Evolutionary conservation across 73 alveolate species (phyloP), one percentile per base, ranked within the genome.

Genomic region (Paramecium sexaurelia): DNA sequence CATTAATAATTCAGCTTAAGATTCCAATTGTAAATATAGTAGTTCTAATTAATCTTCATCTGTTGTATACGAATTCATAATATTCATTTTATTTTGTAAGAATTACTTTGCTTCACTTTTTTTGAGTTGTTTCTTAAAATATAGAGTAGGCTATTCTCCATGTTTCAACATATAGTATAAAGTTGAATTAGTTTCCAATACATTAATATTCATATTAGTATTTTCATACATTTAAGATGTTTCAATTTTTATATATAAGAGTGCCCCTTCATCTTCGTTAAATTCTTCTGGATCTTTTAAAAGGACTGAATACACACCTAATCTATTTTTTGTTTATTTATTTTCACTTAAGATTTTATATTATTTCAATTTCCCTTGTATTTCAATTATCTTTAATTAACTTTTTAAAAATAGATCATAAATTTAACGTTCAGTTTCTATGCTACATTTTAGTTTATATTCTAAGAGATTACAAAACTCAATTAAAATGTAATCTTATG

Each of bases 241-340:
- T 19, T 78, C 90, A 19, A 78, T 78, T 24, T 45, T 78, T 3
- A 78, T 40, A 78, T 78, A 78, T 19, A 78, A 35, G 3, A 78
- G 43, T 22, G 90, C 71, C 5, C 90, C 90, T 78, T 78, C 90
- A 78, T 78, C 90, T 20, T 78, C 90, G 41, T 78, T 78, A 15
- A 78, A 78, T 24, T 45, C 90, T 24, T 78, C 90, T 11, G 90
- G 90, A 27, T 78, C 90, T 45, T 78, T 78, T 17, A 78, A 13
- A 5, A 78, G 55, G 1, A 78, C 55, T 17, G 71, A 40, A 78
- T 73, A 73, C 2, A 39, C 43, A 11, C 57, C 57, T 0, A 20
- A n/a, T 73, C 87, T 73, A 27, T 36, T 32, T 29, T 78, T 78
- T 4, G 68, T 78, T 26, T 20, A 7, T 13, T 41, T 26, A 40